Percentiles rank a stretch among this genome's conserved stretches.
Evolutionary conservation across 768 basidiomycete species (phyloP).

Genomic region (Leccinum obscurum): DNA sequence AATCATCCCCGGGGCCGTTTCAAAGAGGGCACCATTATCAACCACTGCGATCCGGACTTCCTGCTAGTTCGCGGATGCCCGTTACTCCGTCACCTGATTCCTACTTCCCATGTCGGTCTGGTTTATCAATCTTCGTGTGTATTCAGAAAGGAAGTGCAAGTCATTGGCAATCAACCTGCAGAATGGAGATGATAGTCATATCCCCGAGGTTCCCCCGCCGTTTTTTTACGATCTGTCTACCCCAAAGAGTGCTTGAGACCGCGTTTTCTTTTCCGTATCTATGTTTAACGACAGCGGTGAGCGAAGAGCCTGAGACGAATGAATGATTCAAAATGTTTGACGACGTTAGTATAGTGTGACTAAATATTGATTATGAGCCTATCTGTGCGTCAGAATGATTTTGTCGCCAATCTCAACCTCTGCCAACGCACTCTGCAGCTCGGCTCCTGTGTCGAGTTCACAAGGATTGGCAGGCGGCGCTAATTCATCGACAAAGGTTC

Average conservation of each 20-base stretch:
- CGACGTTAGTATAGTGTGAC: neutral
- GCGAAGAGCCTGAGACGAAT: neutral
- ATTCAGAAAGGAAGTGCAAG: neutral
- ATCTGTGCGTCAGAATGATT: neutral
- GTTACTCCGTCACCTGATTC: neutral
- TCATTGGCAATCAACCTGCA: neutral
- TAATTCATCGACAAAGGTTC: neutral
- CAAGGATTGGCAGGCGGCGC: neutral
- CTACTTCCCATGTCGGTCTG: neutral
- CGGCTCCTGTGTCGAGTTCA: neutral
- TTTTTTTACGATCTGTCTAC: neutral
- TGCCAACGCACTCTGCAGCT: neutral
- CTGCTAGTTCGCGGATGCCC: slow-evolving; percentile 1
- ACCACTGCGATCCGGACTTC: neutral
- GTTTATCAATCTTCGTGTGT: neutral
- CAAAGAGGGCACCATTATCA: neutral
- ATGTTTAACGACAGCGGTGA: neutral
- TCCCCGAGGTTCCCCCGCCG: neutral
- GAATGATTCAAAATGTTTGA: neutral
- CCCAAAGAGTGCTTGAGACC: neutral
- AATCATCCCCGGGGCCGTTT: neutral
- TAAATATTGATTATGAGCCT: neutral
- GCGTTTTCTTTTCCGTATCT: neutral
- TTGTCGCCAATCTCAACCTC: neutral
- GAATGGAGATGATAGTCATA: neutral